These are phyloP conservation scores for Aspergillus saccharolyticus DNA, from an alignment of 495 filamentous ascomycete genomes.

Conservation along the genomic window DNA sequence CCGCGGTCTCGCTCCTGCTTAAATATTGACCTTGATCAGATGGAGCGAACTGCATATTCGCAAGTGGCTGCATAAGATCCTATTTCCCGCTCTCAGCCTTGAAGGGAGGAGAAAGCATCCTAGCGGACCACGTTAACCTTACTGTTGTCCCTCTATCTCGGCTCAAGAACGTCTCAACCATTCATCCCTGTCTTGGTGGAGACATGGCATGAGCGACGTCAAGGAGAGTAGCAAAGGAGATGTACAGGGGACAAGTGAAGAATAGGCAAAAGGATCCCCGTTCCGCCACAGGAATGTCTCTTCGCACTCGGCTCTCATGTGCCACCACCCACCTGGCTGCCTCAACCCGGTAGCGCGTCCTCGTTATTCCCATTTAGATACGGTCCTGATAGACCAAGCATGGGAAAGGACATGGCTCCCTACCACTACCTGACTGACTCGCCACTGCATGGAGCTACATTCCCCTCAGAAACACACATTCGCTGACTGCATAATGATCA, in stretches of 20 bases:
- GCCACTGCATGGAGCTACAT: conserved; percentile 9
- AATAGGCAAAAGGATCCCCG: background rate
- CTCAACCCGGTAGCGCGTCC: background rate
- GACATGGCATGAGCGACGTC: background rate
- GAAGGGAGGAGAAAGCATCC: background rate
- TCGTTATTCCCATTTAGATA: background rate
- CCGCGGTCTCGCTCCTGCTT: background rate
- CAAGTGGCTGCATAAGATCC: background rate
- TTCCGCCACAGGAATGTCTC: background rate
- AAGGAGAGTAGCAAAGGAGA: background rate
- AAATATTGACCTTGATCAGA: background rate
- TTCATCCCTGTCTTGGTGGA: background rate
- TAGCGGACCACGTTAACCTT: background rate
- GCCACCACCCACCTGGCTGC: background rate
- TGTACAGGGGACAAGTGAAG: background rate
- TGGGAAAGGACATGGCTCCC: background rate
- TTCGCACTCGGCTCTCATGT: background rate
- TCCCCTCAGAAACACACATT: background rate
- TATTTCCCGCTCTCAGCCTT: background rate
- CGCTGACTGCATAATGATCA: conserved; percentile 8
- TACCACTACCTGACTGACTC: conserved; percentile 5
- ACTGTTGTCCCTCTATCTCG: background rate
- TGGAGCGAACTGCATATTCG: background rate
- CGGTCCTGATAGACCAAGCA: background rate
- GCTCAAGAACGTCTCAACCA: background rate